Percentiles rank a stretch among this genome's conserved stretches.
Evolutionary conservation across 371 early-diverging fungal genomes (phyloP).

Genomic region (Rhizopus arrhizus): DNA sequence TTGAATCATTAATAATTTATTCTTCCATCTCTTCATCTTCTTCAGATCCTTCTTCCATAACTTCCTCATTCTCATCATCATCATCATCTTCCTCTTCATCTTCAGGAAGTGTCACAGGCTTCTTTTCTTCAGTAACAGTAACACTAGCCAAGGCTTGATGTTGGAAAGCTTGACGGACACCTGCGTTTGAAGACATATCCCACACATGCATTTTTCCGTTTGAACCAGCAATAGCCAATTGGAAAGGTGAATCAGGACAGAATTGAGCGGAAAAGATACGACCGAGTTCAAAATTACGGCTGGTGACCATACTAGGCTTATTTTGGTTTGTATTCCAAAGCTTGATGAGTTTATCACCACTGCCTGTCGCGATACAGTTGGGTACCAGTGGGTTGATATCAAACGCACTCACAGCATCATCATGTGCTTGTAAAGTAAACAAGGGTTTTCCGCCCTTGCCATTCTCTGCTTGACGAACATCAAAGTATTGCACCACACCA

Average conservation of each 20-base stretch:
- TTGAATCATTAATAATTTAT: neutral
- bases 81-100: conserved; percentile 60
- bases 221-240: conserved; percentile 86
- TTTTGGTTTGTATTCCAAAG: conserved; percentile 85
- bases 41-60: conserved; percentile 10
- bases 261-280: conserved; percentile 85
- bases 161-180: conserved; percentile 74
- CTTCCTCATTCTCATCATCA: conserved; percentile 49
- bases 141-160: conserved; percentile 34
- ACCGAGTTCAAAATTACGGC: conserved; percentile 83
- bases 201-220: conserved; percentile 87
- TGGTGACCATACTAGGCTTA: conserved; percentile 77
- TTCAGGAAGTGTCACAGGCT: conserved; percentile 43
- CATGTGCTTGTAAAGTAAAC: conserved; percentile 92
- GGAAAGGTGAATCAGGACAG: conserved; percentile 85
- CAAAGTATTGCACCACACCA: conserved; percentile 87
- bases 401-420: conserved; percentile 82
- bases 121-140: conserved; percentile 36
- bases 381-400: conserved; percentile 79
- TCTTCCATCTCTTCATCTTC: conserved; percentile 38
- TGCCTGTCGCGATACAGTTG: conserved; percentile 90
- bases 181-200: conserved; percentile 87
- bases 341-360: conserved; percentile 87
- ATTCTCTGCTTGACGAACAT: conserved; percentile 66
- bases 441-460: conserved; percentile 58